Evolutionary conservation across 441 rosid genomes (phyloP).

Genomic region (Corymbia calophylla): DNA sequence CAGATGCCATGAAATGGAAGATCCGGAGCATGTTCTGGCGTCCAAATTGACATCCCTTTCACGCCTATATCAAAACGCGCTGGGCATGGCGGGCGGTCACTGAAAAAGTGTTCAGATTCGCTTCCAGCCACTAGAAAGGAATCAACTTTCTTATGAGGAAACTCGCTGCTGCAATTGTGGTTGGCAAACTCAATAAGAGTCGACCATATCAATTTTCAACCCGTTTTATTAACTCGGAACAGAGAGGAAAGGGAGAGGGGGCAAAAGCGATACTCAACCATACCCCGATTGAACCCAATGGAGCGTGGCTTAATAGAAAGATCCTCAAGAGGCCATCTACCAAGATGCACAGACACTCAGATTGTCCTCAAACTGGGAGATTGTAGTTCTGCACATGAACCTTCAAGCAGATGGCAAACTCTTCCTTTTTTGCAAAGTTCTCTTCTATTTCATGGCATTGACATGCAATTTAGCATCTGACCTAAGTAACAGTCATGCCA

Average conservation of each 20-base stretch:
- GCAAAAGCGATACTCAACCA: neutral
- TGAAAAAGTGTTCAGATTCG: neutral
- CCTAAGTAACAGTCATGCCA: neutral
- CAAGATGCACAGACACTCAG: neutral
- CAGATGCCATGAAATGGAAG: neutral
- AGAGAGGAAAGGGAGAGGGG: neutral
- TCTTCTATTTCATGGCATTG: neutral
- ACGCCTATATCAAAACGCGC: neutral
- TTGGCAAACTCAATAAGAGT: neutral
- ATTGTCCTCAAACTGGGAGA: neutral
- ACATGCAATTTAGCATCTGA: neutral
- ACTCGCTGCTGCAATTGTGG: neutral
- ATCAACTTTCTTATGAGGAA: neutral
- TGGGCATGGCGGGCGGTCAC: neutral
- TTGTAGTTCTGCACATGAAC: neutral
- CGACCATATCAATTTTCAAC: neutral
- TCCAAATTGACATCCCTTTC: neutral
- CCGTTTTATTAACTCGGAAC: neutral
- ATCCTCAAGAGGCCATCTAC: neutral
- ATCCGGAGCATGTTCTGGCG: neutral
- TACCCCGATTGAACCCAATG: neutral
- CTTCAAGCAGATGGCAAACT: neutral
- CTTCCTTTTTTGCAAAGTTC: neutral
- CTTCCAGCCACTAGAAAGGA: neutral
- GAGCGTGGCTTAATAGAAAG: neutral